Conservation (phyloP, 371 early-diverging fungal genomes). For the Mucor piriformis region DNA sequence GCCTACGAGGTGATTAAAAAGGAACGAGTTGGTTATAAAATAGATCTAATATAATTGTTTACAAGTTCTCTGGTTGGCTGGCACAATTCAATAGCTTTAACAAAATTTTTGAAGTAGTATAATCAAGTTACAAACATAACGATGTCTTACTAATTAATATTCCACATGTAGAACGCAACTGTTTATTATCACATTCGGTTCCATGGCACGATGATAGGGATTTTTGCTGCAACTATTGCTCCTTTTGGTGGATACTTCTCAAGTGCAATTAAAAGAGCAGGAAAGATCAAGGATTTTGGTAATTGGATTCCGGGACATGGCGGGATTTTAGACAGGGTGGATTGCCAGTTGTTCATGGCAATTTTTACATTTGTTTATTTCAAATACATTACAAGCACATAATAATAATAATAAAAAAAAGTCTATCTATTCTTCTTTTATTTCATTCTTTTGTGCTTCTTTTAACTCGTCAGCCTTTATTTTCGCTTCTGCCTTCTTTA, state of each 20-base stretch:
- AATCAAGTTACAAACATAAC: background rate
- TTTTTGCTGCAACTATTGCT: conserved; percentile 26
- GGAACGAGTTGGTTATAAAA: background rate
- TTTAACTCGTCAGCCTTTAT: conserved; percentile 29
- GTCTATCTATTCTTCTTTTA: conserved; percentile 11
- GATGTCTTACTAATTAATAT: background rate
- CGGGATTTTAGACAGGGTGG: conserved; percentile 35
- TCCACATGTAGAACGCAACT: background rate
- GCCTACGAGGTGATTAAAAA: conserved; percentile 17
- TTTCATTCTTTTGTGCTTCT: conserved; percentile 2
- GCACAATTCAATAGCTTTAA: background rate
- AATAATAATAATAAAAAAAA: background rate
- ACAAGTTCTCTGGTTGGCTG: background rate
- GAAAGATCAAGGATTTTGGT: conserved; percentile 35
- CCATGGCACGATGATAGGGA: conserved; percentile 22
- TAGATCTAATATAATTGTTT: background rate
- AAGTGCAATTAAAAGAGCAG: conserved; percentile 36
- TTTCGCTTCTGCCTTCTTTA: conserved; percentile 36
- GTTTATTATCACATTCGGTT: conserved; percentile 3
- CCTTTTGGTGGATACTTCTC: conserved; percentile 38
- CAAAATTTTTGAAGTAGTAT: no score
- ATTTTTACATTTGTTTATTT: conserved; percentile 32
- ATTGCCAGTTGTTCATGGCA: conserved; percentile 39
- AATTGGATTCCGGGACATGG: conserved; percentile 38
- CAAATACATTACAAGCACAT: background rate